Evolutionary conservation across 495 filamentous ascomycete genomes (phyloP).

Genomic region (Glarea lozoyensis): DNA sequence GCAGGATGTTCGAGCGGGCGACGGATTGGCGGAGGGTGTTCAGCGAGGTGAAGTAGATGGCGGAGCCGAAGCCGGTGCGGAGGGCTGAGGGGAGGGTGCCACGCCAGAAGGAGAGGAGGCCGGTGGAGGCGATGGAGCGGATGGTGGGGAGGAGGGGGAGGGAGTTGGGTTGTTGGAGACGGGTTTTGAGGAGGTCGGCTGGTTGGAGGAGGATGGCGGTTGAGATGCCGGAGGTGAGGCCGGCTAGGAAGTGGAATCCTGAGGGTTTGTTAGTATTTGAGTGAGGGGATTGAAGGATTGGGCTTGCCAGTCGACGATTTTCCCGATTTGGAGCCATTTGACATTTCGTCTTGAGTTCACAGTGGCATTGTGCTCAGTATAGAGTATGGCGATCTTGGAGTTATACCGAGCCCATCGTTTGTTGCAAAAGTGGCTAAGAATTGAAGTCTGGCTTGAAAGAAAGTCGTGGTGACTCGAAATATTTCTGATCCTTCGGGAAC

Average conservation of each 20-base stretch:
- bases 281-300: neutral
- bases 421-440: too few species aligned
- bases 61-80: conserved; percentile 85
- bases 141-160: conserved; percentile 61
- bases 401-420: neutral
- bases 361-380: conserved; percentile 7
- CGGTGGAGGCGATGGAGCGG: conserved; percentile 50
- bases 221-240: conserved; percentile 75
- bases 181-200: conserved; percentile 93
- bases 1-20: conserved; percentile 37
- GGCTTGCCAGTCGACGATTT: conserved; percentile 21
- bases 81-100: conserved; percentile 87
- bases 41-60: conserved; percentile 87
- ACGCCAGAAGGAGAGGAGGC: conserved; percentile 76
- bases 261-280: neutral
- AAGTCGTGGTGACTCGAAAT: too few species aligned
- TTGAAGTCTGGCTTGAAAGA: too few species aligned
- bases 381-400: neutral
- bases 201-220: conserved; percentile 90
- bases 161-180: conserved; percentile 71
- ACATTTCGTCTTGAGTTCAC: conserved; percentile 18
- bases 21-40: conserved; percentile 71
- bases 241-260: conserved; percentile 58
- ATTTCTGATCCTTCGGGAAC: too few species aligned
- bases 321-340: conserved; percentile 18